Conservation (phyloP, 208 protist genomes). For the Acanthamoeba royreba region DNA sequence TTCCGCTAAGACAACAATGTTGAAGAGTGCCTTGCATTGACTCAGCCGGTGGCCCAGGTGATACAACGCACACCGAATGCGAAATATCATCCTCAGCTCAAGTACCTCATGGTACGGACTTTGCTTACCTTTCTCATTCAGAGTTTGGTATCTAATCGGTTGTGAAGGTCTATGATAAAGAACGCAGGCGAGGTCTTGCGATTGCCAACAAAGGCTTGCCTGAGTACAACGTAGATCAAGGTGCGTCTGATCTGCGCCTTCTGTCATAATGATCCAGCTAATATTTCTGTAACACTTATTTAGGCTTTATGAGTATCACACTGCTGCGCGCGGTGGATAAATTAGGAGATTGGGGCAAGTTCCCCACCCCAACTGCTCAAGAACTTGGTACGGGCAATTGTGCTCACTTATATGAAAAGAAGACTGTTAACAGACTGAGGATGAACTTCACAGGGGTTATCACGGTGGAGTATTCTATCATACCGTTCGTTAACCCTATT, state of each 20-base stretch:
- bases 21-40: not conserved
- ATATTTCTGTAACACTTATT: not conserved
- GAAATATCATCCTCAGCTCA: not conserved
- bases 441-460: not conserved
- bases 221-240: not conserved
- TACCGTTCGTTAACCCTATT: not conserved
- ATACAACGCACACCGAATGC: not conserved
- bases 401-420: not conserved
- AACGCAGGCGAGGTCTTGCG: not conserved
- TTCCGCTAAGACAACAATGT: not conserved
- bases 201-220: slow-evolving; percentile 31
- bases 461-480: not conserved
- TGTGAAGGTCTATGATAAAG: not conserved
- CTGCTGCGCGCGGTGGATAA: not conserved
- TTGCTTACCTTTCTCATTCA: not conserved
- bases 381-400: not conserved
- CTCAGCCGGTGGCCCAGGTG: not conserved
- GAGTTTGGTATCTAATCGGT: not conserved
- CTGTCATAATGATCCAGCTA: not conserved
- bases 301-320: not conserved
- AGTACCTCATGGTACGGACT: not conserved
- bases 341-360: slow-evolving; percentile 40
- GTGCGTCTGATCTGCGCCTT: not conserved
- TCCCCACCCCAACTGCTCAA: not conserved
- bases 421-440: not conserved